Evolutionary conservation across 805 yeast genomes (phyloP), one percentile per base, ranked within the genome.

Genomic region (Candida multigemmis): DNA sequence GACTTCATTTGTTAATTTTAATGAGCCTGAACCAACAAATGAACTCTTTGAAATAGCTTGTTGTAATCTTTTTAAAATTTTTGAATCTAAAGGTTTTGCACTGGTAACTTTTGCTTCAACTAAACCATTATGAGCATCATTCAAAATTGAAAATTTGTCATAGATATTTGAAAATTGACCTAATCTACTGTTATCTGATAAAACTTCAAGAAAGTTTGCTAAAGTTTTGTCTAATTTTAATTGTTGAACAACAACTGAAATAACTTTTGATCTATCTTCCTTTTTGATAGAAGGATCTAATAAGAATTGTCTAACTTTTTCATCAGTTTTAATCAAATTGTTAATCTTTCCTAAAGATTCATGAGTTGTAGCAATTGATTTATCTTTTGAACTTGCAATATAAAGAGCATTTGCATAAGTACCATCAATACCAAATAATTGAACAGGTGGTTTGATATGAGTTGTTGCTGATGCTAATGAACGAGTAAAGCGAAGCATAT

Each of bases 141-240:
- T 75, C 49, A 91, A 76, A 46, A 73, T 61, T 41, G 71, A 65
- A 58, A 80, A 91, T 65, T 85, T 82, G 39, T 66, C 56, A 46
- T 73, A 69, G 53, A 91, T 71, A 31, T 67, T 58, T 31, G 65
- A 54, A 45, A 91, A 70, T 46, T 86, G 60, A 35, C 64, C 59
- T 59, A 91, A 74, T 66, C 98, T 78, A 78, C 87, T 85, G 80
- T 91, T 87, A 54, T 85, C 94, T 44, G 95, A 85, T 44, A 91
- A 69, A 26, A 87, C 94, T 34, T 57, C 56, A 56, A 91, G 73
- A 56, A 91, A 74, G 70, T 87, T 91, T 44, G 72, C 46, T 34
- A 82, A 79, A 35, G 86, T 67, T 42, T 73, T 62, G 59, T 84
- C 94, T 44, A 78, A 65, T 33, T 50, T 49, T 41, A 62, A 57